Conservation (phyloP, 495 filamentous ascomycete genomes). For the Daldinia vernicosa region DNA sequence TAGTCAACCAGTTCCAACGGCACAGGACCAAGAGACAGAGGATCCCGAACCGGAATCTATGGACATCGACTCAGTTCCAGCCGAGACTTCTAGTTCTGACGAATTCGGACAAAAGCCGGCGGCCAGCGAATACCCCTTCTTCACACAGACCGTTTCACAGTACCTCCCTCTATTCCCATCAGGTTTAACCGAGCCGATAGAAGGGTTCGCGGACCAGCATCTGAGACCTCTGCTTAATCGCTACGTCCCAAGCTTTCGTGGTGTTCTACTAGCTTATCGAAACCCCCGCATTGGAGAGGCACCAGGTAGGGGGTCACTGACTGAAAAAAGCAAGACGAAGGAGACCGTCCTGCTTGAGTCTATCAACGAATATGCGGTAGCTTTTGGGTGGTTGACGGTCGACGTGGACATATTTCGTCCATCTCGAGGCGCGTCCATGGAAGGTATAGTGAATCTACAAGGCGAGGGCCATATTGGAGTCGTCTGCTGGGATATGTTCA, state of each 20-base stretch:
- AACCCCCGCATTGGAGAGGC: slow-evolving; percentile 57
- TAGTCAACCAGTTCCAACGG: slow-evolving; percentile 15
- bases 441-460: slow-evolving; percentile 59
- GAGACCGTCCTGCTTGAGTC: slow-evolving; percentile 49
- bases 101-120: slow-evolving; percentile 27
- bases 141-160: slow-evolving; percentile 58
- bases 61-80: slow-evolving; percentile 40
- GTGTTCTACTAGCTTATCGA: slow-evolving; percentile 57
- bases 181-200: slow-evolving; percentile 55
- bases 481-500: slow-evolving; percentile 60
- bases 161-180: slow-evolving; percentile 58
- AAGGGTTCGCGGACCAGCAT: slow-evolving; percentile 55
- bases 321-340: slow-evolving; percentile 48
- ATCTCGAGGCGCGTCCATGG: slow-evolving; percentile 57
- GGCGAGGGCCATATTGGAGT: slow-evolving; percentile 60
- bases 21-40: slow-evolving; percentile 18
- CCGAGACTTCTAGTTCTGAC: slow-evolving; percentile 5
- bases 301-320: slow-evolving; percentile 50
- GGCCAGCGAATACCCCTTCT: slow-evolving; percentile 54
- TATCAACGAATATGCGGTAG: slow-evolving; percentile 57
- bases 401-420: slow-evolving; percentile 58
- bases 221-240: slow-evolving; percentile 57
- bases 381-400: slow-evolving; percentile 58
- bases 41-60: slow-evolving; percentile 34
- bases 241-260: slow-evolving; percentile 56